Percentiles rank a stretch among this genome's conserved stretches.
phyloP scores from a whole-genome alignment of 2,329 filamentous ascomycete genomes.

The Fusarium tupiense region DNA sequence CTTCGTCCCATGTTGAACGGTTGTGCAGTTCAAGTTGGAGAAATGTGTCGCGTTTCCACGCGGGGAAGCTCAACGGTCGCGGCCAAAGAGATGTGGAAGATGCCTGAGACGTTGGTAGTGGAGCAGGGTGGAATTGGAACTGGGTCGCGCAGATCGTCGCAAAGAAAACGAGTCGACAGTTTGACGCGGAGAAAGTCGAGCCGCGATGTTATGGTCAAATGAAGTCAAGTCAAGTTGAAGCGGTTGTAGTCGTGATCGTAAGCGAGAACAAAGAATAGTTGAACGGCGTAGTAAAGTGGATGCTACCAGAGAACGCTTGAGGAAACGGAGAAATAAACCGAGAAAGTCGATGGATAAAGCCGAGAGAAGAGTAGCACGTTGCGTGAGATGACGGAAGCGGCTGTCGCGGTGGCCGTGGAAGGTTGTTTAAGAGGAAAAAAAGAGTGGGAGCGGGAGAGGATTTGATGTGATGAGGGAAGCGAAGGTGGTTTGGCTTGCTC shows the following conservation, averaged over 20 bases:
- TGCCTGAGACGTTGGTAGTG: conserved; percentile 1
- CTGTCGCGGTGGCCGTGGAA: conserved; percentile 26
- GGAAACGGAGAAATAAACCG: conserved; percentile 2
- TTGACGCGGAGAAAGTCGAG: conserved; percentile 10
- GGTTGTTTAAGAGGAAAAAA: conserved; percentile 14
- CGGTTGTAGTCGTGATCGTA: conserved; percentile 18
- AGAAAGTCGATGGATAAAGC: conserved; percentile 15
- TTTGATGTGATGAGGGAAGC: conserved; percentile 28
- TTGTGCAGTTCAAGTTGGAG: conserved; percentile 23
- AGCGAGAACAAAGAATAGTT: conserved; percentile 35
- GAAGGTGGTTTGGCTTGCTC: conserved; percentile 18
- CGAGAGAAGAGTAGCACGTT: conserved; percentile 12
- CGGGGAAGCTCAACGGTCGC: conserved; percentile 27
- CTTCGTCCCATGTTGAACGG: conserved; percentile 81
- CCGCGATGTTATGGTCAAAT: conserved; percentile 10
- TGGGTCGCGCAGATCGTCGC: conserved; percentile 17
- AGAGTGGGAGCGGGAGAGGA: conserved; percentile 31
- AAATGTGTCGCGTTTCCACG: conserved; percentile 36
- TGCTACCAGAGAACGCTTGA: conserved; percentile 18
- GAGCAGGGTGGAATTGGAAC: conserved; percentile 11
- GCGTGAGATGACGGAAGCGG: conserved; percentile 34
- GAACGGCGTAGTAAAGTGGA: conserved; percentile 20
- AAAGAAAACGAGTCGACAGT: not conserved
- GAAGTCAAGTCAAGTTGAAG: not conserved
- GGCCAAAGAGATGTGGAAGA: conserved; percentile 23